A percentile compares a stretch with the other conserved stretches of the same genome.
These are phyloP conservation scores for Entomortierella lignicola DNA, from an alignment of 192 early-diverging fungal genomes.

Conservation along the genomic window DNA sequence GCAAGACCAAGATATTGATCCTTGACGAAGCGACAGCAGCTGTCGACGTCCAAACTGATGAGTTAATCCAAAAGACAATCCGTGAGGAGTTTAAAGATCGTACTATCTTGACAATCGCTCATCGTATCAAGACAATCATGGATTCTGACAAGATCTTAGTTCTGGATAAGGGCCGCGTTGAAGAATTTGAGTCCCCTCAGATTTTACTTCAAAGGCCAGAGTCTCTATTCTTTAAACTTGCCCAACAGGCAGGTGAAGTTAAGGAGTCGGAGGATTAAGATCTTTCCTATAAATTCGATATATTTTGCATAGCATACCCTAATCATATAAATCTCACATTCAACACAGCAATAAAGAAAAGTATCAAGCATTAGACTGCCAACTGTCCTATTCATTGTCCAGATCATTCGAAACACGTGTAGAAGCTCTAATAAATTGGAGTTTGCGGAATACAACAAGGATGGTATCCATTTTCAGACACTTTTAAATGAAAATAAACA, in stretches of 20 bases:
- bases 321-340: too few relatives aligned
- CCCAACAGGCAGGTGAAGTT: slow-evolving; percentile 31
- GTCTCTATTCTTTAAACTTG: slow-evolving; percentile 35
- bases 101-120: slow-evolving; percentile 92
- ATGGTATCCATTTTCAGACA: slow-evolving; percentile 7
- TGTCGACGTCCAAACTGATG: slow-evolving; percentile 88
- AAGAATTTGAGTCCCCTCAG: slow-evolving; percentile 63
- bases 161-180: slow-evolving; percentile 74
- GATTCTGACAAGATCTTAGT: slow-evolving; percentile 88
- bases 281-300: too few relatives aligned
- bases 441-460: not conserved
- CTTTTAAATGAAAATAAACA: not conserved
- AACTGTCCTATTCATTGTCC: too few relatives aligned
- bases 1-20: slow-evolving; percentile 63
- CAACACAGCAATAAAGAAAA: too few relatives aligned
- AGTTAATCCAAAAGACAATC: slow-evolving; percentile 88
- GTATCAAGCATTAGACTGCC: too few relatives aligned
- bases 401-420: too few relatives aligned
- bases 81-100: slow-evolving; percentile 74
- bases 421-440: too few relatives aligned
- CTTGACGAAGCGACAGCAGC: slow-evolving; percentile 60
- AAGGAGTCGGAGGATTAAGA: not conserved
- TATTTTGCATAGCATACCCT: too few relatives aligned
- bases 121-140: slow-evolving; percentile 85
- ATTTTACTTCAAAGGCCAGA: slow-evolving; percentile 17